phyloP scores from a whole-genome alignment of 1,284 basidiomycete species.

The Malassezia sympodialis region DNA sequence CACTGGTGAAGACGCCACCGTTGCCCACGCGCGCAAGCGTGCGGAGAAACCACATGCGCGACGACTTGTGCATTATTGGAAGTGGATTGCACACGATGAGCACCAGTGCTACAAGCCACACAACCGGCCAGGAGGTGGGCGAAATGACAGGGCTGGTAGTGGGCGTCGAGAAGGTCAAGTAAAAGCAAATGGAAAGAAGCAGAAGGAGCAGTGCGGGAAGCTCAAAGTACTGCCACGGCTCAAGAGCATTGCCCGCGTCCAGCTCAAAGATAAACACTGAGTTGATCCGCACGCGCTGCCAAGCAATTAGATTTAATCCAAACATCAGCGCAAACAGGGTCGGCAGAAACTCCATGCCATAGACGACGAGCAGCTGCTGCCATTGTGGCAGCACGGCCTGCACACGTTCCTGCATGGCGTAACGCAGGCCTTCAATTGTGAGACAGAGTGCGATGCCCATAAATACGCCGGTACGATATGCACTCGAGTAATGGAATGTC shows the following conservation, averaged over 20 bases:
- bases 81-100: conserved; percentile 67
- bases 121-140: conserved; percentile 61
- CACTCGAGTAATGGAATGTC: conserved; percentile 59
- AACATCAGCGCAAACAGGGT: conserved; percentile 68
- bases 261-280: conserved; percentile 73
- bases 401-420: conserved; percentile 58
- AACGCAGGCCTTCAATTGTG: conserved; percentile 59
- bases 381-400: conserved; percentile 60
- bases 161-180: conserved; percentile 62
- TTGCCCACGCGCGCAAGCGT: conserved; percentile 55
- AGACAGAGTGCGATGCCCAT: conserved; percentile 73
- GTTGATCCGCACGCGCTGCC: conserved; percentile 68
- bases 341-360: conserved; percentile 65
- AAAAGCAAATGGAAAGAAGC: conserved; percentile 71
- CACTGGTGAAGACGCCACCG: conserved; percentile 57
- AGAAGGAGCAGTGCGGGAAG: conserved; percentile 67
- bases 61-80: conserved; percentile 58
- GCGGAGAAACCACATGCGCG: conserved; percentile 69
- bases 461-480: conserved; percentile 57
- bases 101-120: conserved; percentile 64
- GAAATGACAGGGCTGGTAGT: conserved; percentile 29
- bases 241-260: conserved; percentile 64
- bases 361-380: conserved; percentile 68
- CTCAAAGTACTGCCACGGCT: conserved; percentile 72
- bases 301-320: conserved; percentile 66